A percentile compares a stretch with the other conserved stretches of the same genome.
These are phyloP conservation scores for Wallacemonas collosoma DNA, from an alignment of 208 protist species.

Conservation along the genomic window DNA sequence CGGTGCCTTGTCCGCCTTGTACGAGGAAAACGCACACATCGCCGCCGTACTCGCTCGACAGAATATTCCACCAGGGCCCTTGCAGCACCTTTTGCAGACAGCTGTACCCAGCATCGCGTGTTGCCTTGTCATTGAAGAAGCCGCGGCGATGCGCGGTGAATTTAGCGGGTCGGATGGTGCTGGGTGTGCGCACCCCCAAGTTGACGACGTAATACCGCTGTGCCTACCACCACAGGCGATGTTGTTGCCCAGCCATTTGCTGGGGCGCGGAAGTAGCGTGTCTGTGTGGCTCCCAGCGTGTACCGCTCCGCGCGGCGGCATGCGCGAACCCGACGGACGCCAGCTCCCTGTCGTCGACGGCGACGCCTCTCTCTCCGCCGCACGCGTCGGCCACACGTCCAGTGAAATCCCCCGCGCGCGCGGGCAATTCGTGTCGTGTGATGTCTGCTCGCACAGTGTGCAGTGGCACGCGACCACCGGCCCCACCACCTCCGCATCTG, in stretches of 20 bases:
- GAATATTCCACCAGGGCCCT: constrained; percentile 14
- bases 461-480: constrained; percentile 10
- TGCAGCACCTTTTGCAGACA: constrained; percentile 31
- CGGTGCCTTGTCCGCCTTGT: constrained; percentile 39
- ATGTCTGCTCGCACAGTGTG: constrained; percentile 31
- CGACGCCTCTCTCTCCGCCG: not conserved
- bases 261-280: constrained; percentile 48
- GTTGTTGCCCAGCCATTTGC: constrained; percentile 56
- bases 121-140: constrained; percentile 65
- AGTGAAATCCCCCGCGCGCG: not conserved
- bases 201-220: constrained; percentile 6
- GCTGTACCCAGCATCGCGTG: constrained; percentile 63
- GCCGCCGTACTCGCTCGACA: constrained; percentile 43
- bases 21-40: constrained; percentile 65
- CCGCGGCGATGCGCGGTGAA: constrained; percentile 10
- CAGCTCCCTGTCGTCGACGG: not conserved
- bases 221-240: constrained; percentile 60
- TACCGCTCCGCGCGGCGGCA: not conserved
- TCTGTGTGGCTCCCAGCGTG: constrained; percentile 41
- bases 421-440: constrained; percentile 39
- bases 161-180: not conserved
- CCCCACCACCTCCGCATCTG: not conserved
- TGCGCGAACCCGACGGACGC: not conserved
- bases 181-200: too few relatives aligned
- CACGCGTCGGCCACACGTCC: not conserved